Evolutionary conservation across 2,329 filamentous ascomycete species (phyloP).

Genomic region (Colletotrichum aenigma): DNA sequence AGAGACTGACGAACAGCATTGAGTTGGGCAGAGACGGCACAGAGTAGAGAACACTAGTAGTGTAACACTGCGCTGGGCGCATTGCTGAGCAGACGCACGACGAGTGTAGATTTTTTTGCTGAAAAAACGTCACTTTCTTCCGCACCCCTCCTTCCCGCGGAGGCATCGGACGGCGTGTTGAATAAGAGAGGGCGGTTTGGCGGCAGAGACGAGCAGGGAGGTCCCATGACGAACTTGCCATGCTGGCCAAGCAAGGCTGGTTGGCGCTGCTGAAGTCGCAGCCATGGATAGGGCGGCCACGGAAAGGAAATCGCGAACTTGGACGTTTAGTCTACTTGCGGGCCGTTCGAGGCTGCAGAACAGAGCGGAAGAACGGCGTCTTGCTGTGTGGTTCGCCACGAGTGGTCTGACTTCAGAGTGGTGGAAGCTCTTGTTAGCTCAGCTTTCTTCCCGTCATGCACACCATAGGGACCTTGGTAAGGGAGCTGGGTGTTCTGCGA

Average conservation of each 20-base stretch:
- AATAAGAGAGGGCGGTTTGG: not conserved
- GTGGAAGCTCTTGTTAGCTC: not conserved
- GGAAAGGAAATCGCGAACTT: not conserved
- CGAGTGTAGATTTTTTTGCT: not conserved
- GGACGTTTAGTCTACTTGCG: not conserved
- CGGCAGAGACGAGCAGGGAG: not conserved
- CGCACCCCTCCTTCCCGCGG: not conserved
- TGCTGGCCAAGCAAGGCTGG: constrained; percentile 14
- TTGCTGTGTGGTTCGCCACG: not conserved
- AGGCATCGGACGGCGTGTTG: not conserved
- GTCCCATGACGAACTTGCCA: not conserved
- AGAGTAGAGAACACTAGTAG: not conserved
- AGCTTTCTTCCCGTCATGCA: constrained; percentile 3
- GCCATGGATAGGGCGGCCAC: not conserved
- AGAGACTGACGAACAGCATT: not conserved
- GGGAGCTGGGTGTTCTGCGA: not conserved
- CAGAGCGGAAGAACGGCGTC: not conserved
- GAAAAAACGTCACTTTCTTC: not conserved
- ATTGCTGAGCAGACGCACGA: not conserved
- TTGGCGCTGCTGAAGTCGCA: not conserved
- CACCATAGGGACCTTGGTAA: not conserved
- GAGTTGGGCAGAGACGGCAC: not conserved
- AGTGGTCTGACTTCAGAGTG: not conserved
- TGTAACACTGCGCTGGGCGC: not conserved
- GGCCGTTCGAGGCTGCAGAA: not conserved